Conservation (phyloP, 2,329 filamentous ascomycete genomes). For the Clonostachys sp. region DNA sequence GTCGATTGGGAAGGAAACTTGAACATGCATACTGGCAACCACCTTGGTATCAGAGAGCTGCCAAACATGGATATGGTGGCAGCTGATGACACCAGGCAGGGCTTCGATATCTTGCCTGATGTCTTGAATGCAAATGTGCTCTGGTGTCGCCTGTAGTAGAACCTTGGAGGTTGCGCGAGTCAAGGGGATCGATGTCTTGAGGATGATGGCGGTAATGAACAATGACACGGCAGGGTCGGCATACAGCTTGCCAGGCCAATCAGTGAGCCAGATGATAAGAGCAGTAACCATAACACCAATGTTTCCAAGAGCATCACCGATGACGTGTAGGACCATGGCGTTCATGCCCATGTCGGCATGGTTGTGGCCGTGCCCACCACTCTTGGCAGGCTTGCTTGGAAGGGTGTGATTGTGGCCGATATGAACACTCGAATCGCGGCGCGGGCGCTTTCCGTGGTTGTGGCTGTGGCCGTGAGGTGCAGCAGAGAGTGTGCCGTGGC, state of each 20-base stretch:
- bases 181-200: slow-evolving; percentile 71
- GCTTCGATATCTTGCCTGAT: slow-evolving; percentile 87
- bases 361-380: slow-evolving; percentile 67
- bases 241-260: slow-evolving; percentile 78
- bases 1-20: slow-evolving; percentile 85
- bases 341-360: slow-evolving; percentile 96
- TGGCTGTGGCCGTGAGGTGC: slow-evolving; percentile 9
- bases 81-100: slow-evolving; percentile 81
- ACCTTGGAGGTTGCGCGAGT: slow-evolving; percentile 81
- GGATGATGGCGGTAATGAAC: slow-evolving; percentile 80
- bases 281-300: slow-evolving; percentile 81
- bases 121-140: slow-evolving; percentile 81
- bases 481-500: slow-evolving; percentile 17
- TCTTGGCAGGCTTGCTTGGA: slow-evolving; percentile 55
- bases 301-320: slow-evolving; percentile 83
- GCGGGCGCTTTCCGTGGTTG: slow-evolving; percentile 2
- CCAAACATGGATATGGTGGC: slow-evolving; percentile 97
- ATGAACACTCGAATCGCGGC: slow-evolving; percentile 54
- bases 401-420: slow-evolving; percentile 76
- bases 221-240: slow-evolving; percentile 90
- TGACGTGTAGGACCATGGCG: slow-evolving; percentile 69
- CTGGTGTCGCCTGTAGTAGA: slow-evolving; percentile 87
- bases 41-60: slow-evolving; percentile 93
- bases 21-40: slow-evolving; percentile 88
- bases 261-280: slow-evolving; percentile 85